Base-by-base conservation (phyloP, 2,329 filamentous ascomycete species). In the Colletotrichum melonis region DNA sequence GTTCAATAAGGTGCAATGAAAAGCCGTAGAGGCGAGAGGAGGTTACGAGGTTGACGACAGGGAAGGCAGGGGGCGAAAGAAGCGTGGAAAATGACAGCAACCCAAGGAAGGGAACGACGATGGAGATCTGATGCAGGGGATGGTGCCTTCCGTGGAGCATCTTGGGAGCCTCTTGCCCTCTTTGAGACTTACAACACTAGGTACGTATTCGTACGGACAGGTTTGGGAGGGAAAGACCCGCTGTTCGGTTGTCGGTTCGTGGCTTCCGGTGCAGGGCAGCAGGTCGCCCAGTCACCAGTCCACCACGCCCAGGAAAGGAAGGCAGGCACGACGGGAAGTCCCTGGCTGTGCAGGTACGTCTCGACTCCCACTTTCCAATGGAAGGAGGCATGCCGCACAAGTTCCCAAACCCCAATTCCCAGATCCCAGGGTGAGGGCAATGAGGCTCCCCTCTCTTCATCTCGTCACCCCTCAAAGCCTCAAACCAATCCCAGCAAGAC, bases 71-170 rank as follows among this genome's bases (percentile, higher is more conserved):
- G 22, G 22, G 12, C 22, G 24, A 67, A 67, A 67, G 57, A 28
- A 59, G 68, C 35, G 46, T 65, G 71, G 71, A 73, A 73, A 71
- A 46, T 58, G 67, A 65, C 62, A 49, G 67, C 65, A 59, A 24
- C 57, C 67, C 49, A 32, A 66, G 60, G 60, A 73, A 66, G 69
- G 72, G 57, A 68, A 74, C 24, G 52, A 24, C 26, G 22, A 67
- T 54, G 72, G 63, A 72, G 72, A 74, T 74, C 72, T 58, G 68
- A 63, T 63, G 57, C 63, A 72, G 68, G 57, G 72, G 68, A 42
- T 16, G 38, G 38, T 42, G 38, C 38, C 38, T 42, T 42, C 14
- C 38, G 38, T 42, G 38, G 38, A 42, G 38, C 38, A 42, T 42
- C 14, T 52, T 30, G 24, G 60, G 60, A 71, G 30, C 42, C 42